phyloP scores from a whole-genome alignment of 2,329 filamentous ascomycete genomes.

The Aureobasidium sp. region DNA sequence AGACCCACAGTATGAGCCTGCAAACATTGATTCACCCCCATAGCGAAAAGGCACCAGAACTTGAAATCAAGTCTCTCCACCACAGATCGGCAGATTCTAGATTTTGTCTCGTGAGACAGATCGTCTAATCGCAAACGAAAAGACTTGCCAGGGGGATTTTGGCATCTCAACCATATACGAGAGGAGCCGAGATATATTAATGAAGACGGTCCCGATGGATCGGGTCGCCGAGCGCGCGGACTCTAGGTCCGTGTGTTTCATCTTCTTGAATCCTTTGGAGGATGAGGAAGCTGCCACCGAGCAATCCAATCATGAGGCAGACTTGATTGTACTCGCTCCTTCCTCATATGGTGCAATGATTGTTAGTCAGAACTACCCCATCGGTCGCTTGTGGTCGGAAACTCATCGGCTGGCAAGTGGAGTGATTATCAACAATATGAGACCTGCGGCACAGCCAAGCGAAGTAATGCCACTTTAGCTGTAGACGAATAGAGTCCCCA shows the following conservation, averaged over 20 bases:
- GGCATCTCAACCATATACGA: background rate
- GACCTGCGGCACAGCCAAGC: background rate
- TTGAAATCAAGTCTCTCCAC: too few relatives aligned
- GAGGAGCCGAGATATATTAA: background rate
- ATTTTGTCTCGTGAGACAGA: background rate
- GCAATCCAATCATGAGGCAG: background rate
- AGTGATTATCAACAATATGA: background rate
- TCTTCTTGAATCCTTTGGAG: background rate
- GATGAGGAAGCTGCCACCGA: background rate
- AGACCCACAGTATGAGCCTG: background rate
- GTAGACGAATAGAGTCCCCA: background rate
- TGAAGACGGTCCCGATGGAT: background rate
- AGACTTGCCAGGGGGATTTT: background rate
- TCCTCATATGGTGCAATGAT: background rate
- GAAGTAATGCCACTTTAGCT: background rate
- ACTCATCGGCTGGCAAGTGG: background rate
- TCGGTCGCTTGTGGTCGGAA: too few relatives aligned
- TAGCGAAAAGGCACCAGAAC: background rate
- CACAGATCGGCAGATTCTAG: background rate
- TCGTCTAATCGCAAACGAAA: background rate
- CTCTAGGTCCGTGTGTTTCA: background rate
- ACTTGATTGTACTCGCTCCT: background rate
- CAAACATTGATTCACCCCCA: background rate
- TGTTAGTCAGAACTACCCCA: background rate
- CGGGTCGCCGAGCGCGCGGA: background rate